Evolutionary conservation across 257 asterid genomes (phyloP).

Genomic region (Apocynum venetum): DNA sequence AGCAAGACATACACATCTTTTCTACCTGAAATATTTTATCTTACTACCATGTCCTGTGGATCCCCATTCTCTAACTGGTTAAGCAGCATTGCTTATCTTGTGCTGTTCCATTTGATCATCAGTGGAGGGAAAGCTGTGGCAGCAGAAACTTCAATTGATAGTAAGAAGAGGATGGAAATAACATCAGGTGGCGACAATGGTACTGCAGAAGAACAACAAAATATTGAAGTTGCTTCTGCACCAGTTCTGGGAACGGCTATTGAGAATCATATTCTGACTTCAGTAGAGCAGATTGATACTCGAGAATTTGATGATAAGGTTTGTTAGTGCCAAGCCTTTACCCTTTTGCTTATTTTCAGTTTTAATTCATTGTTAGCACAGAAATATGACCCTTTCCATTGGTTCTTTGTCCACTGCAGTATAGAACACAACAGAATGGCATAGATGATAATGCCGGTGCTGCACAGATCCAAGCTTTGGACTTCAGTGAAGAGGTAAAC

Average conservation of each 20-base stretch:
- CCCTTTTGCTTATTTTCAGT: slow-evolving; percentile 1
- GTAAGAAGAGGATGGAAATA: slow-evolving; percentile 32
- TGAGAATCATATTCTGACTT: slow-evolving; percentile 30
- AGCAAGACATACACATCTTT: neutral
- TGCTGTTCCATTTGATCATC: slow-evolving; percentile 13
- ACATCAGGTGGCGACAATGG: slow-evolving; percentile 28
- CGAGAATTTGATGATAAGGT: slow-evolving; percentile 7
- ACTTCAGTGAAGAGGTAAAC: slow-evolving; percentile 39
- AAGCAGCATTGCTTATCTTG: neutral
- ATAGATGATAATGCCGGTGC: slow-evolving; percentile 24
- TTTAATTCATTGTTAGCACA: slow-evolving; percentile 2
- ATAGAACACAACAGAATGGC: slow-evolving; percentile 24
- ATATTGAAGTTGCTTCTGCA: slow-evolving; percentile 45
- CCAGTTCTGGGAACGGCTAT: slow-evolving; percentile 32
- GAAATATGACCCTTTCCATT: slow-evolving; percentile 1
- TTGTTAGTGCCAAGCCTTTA: slow-evolving; percentile 36
- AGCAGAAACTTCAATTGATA: slow-evolving; percentile 36
- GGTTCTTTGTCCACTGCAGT: slow-evolving; percentile 36
- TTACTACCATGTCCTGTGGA: neutral
- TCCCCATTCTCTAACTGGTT: neutral
- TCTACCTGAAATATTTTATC: neutral
- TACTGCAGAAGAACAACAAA: slow-evolving; percentile 21
- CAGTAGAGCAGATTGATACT: slow-evolving; percentile 36
- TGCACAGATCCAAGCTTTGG: slow-evolving; percentile 25
- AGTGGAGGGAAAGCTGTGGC: slow-evolving; percentile 46